These are phyloP conservation scores for Piloderma croceum DNA, from an alignment of 768 basidiomycete genomes.

Conservation along the genomic window DNA sequence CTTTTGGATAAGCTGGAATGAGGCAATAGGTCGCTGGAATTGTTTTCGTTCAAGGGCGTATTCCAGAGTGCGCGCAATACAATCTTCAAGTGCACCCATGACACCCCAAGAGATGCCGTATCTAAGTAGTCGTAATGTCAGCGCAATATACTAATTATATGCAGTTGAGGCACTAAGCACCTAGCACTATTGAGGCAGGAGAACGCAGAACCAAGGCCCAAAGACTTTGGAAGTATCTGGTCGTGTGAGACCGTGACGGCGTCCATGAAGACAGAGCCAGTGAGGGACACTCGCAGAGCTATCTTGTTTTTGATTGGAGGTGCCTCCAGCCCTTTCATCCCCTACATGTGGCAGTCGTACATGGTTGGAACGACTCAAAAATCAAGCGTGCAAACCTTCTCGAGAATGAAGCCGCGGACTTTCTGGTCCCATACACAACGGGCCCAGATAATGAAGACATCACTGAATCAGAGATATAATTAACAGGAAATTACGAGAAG, in stretches of 20 bases:
- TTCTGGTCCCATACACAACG: conserved; percentile 91
- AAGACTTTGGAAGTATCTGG: conserved; percentile 69
- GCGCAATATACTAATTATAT: conserved; percentile 1
- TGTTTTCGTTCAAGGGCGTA: conserved; percentile 90
- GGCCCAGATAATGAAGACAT: conserved; percentile 92
- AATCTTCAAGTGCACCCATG: conserved; percentile 94
- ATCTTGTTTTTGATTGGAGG: conserved; percentile 91
- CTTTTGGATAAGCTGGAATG: conserved; percentile 97
- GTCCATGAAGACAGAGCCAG: conserved; percentile 90
- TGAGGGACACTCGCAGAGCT: conserved; percentile 78
- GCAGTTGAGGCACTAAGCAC: conserved; percentile 31
- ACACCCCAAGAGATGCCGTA: conserved; percentile 93
- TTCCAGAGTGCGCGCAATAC: conserved; percentile 64
- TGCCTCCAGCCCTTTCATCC: conserved; percentile 72
- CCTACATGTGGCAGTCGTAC: no score
- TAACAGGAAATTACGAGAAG: conserved; percentile 6
- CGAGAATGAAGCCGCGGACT: conserved; percentile 84
- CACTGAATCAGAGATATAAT: conserved; percentile 37
- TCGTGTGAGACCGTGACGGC: conserved; percentile 72
- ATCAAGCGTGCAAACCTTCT: conserved; percentile 54
- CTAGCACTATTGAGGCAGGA: conserved; percentile 89
- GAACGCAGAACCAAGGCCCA: conserved; percentile 82
- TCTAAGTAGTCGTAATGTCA: conserved; percentile 29
- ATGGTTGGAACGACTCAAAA: background rate
- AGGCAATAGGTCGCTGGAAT: conserved; percentile 83